Conservation (phyloP, 257 asterid species). For the Voacanga thouarsii region DNA sequence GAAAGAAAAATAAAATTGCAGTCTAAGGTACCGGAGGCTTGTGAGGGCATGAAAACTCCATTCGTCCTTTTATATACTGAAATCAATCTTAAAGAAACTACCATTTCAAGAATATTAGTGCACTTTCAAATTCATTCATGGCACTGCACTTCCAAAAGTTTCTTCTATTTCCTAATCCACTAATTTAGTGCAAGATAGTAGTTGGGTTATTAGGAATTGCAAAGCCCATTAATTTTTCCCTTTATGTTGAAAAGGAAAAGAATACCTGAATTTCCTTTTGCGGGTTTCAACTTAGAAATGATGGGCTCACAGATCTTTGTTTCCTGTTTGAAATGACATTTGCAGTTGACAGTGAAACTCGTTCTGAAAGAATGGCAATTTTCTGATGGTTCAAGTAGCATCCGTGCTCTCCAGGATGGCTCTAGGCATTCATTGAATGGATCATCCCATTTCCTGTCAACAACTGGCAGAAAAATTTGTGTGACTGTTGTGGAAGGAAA, state of each 20-base stretch:
- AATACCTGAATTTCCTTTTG: not conserved
- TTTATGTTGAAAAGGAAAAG: not conserved
- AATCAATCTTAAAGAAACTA: not conserved
- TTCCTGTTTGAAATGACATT: constrained; percentile 21
- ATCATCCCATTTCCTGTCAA: constrained; percentile 41
- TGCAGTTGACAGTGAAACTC: constrained; percentile 84
- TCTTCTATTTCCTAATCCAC: not conserved
- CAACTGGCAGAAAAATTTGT: constrained; percentile 77
- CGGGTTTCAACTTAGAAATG: not conserved
- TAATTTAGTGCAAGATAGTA: not conserved
- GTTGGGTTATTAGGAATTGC: not conserved
- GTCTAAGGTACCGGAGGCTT: not conserved
- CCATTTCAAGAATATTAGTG: not conserved
- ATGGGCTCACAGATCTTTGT: constrained; percentile 11
- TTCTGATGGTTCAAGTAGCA: constrained; percentile 81
- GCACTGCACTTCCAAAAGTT: not conserved
- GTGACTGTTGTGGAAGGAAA: constrained; percentile 78
- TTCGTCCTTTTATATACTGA: not conserved
- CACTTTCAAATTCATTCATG: not conserved
- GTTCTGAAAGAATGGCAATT: constrained; percentile 92
- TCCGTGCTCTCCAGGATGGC: constrained; percentile 32
- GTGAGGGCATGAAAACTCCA: not conserved
- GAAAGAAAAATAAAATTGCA: not conserved
- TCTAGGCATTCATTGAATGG: constrained; percentile 47
- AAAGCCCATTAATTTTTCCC: not conserved